A percentile compares a stretch with the other conserved stretches of the same genome.
phyloP scores from a whole-genome alignment of 148 eudicot species.

The Diospyros kaki region DNA sequence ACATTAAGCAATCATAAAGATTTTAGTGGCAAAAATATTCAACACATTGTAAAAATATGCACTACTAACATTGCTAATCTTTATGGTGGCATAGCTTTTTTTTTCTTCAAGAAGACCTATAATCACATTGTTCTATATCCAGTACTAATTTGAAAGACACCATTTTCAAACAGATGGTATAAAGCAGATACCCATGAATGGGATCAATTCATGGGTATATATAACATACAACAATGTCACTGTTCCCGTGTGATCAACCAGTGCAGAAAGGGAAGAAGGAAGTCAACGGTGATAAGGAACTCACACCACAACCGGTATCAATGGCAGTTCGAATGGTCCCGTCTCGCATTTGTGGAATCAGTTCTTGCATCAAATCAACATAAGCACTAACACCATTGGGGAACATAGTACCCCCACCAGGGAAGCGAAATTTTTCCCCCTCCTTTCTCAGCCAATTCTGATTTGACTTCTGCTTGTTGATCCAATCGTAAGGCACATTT shows the following conservation, averaged over 20 bases:
- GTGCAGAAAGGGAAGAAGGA: neutral
- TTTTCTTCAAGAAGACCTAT: neutral
- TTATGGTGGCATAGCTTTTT: neutral
- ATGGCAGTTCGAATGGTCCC: constrained; percentile 83
- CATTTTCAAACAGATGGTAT: neutral
- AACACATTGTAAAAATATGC: neutral
- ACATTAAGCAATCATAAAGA: constrained; percentile 1
- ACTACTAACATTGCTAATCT: neutral
- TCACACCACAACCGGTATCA: constrained; percentile 96
- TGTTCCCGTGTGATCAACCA: neutral
- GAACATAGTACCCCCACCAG: constrained; percentile 98
- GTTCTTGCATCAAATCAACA: constrained; percentile 70
- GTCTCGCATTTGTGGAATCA: constrained; percentile 76
- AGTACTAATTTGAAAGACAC: neutral
- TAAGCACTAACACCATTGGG: constrained; percentile 70
- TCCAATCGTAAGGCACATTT: constrained; percentile 94
- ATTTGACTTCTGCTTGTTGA: constrained; percentile 79
- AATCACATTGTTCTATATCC: neutral
- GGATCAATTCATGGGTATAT: too few species aligned
- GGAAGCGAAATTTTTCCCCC: constrained; percentile 86
- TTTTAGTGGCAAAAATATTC: neutral
- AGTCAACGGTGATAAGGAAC: constrained; percentile 15
- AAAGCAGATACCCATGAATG: too few species aligned
- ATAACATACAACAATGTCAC: neutral
- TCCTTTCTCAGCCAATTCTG: constrained; percentile 87